Percentiles rank a stretch among this genome's conserved stretches.
Conservation (phyloP, 2,329 filamentous ascomycete species). For the Acephala macrosclerotiorum region DNA sequence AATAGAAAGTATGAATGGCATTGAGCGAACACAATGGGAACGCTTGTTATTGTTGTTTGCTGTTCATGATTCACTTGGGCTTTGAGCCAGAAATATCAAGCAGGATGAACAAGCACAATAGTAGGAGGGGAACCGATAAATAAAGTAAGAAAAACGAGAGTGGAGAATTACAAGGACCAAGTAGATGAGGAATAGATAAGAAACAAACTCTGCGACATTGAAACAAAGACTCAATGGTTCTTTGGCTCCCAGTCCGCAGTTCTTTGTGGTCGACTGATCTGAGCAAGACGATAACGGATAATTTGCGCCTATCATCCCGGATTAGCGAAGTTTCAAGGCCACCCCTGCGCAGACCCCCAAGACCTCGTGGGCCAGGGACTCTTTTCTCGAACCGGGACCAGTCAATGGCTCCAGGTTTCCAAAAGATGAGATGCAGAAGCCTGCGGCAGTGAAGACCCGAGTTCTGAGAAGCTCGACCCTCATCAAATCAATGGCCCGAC, state of each 20-base stretch:
- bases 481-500: conserved; percentile 15
- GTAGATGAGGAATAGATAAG: conserved; percentile 10
- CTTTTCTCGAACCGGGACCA: not conserved
- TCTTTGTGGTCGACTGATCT: not conserved
- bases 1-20: conserved; percentile 28
- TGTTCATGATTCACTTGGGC: conserved; percentile 32
- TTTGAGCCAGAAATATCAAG: conserved; percentile 24
- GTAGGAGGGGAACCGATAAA: conserved; percentile 24
- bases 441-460: not conserved
- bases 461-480: conserved; percentile 19
- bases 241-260: conserved; percentile 11
- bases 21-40: conserved; percentile 31
- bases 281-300: too few relatives aligned
- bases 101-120: conserved; percentile 31
- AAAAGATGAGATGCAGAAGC: conserved; percentile 39
- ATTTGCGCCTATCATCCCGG: not conserved
- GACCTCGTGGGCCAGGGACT: not conserved
- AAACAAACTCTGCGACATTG: conserved; percentile 25
- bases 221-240: conserved; percentile 34
- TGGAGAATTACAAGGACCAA: conserved; percentile 17
- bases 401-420: not conserved
- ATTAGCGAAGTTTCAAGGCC: not conserved
- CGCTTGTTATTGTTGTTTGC: conserved; percentile 29
- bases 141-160: conserved; percentile 22
- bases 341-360: too few relatives aligned